These are phyloP conservation scores for Podila epigama DNA, from an alignment of 192 early-diverging fungal species.

Conservation along the genomic window DNA sequence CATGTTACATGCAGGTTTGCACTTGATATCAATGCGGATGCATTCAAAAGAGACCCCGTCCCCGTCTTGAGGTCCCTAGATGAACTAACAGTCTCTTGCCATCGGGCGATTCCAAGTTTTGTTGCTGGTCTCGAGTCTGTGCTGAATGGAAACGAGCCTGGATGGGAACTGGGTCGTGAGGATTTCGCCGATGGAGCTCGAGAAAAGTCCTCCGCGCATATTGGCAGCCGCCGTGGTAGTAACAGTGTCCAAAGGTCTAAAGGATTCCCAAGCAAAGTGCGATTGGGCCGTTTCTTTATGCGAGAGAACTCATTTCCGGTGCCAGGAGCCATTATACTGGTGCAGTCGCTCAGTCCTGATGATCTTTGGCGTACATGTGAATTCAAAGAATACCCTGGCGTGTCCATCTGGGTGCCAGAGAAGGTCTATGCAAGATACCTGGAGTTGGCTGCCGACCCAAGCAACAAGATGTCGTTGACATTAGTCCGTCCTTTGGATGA, in stretches of 20 bases:
- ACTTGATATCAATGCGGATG: constrained; percentile 32
- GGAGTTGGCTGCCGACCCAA: background rate
- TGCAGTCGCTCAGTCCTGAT: background rate
- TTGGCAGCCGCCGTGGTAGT: background rate
- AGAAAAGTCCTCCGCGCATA: background rate
- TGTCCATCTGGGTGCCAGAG: constrained; percentile 31
- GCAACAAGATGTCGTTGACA: constrained; percentile 2
- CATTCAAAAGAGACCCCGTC: constrained; percentile 26
- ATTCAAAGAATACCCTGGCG: constrained; percentile 24
- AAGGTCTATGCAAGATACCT: constrained; percentile 22
- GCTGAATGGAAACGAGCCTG: background rate
- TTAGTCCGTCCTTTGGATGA: background rate
- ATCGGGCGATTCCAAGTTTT: constrained; percentile 17
- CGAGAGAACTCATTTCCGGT: constrained; percentile 19
- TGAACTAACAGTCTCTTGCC: constrained; percentile 16
- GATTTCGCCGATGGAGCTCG: background rate
- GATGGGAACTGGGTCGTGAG: background rate
- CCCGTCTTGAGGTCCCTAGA: constrained; percentile 11
- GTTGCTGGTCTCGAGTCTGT: constrained; percentile 31
- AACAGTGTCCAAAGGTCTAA: background rate
- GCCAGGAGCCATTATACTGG: constrained; percentile 5
- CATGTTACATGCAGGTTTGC: constrained; percentile 10
- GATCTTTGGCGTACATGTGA: constrained; percentile 22
- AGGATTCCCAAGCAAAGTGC: constrained; percentile 19
- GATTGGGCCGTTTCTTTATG: constrained; percentile 33